Evolutionary conservation across 2,329 filamentous ascomycete species (phyloP).

Genomic region (Colletotrichum navitas): DNA sequence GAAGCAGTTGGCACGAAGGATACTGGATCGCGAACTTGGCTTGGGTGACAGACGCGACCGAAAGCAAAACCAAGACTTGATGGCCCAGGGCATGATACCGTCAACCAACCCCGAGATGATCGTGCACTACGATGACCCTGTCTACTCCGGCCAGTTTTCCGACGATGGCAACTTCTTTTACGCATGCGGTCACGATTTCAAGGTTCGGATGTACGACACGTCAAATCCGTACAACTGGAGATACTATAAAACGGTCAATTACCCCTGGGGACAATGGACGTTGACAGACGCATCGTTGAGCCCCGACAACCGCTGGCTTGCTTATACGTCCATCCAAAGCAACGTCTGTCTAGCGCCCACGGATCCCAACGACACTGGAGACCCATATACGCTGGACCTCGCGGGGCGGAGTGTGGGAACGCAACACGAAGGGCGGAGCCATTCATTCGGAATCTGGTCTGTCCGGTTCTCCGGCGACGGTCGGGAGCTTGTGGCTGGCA

Average conservation of each 20-base stretch:
- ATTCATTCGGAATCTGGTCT: conserved; percentile 81
- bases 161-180: conserved; percentile 99
- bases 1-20: conserved; percentile 74
- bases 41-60: conserved; percentile 71
- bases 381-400: conserved; percentile 85
- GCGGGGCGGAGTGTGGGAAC: conserved; percentile 56
- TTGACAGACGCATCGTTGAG: conserved; percentile 93
- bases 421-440: conserved; percentile 44
- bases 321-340: conserved; percentile 89
- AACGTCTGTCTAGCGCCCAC: conserved; percentile 89
- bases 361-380: conserved; percentile 83
- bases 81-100: conserved; percentile 78
- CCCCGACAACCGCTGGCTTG: conserved; percentile 91
- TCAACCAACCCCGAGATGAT: conserved; percentile 84
- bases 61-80: conserved; percentile 70
- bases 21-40: conserved; percentile 87
- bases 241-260: conserved; percentile 91
- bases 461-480: conserved; percentile 94
- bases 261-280: conserved; percentile 93
- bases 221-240: conserved; percentile 95
- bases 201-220: conserved; percentile 96
- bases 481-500: conserved; percentile 89
- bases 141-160: conserved; percentile 96
- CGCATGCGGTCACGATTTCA: conserved; percentile 90
- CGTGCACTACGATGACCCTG: conserved; percentile 86